Conservation (phyloP, 257 asterid genomes). For the Verbena officinalis region DNA sequence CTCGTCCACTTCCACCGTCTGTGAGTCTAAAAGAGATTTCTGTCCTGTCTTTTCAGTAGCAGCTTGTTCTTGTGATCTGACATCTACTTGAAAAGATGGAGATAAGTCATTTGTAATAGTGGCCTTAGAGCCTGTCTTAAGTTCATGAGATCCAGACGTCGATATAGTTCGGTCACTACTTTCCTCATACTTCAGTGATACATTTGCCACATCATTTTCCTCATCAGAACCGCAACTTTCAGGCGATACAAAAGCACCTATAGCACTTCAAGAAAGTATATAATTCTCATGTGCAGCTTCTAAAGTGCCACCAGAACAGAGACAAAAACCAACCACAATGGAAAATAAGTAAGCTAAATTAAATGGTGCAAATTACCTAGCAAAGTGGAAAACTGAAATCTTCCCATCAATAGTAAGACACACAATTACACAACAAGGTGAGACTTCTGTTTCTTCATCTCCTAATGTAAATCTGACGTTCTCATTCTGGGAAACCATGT, state of each 20-base stretch:
- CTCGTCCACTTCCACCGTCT: conserved; percentile 36
- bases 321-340: background rate
- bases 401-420: conserved; percentile 89
- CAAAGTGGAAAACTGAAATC: conserved; percentile 78
- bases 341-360: conserved; percentile 22
- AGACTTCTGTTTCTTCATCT: conserved; percentile 68
- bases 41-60: conserved; percentile 35
- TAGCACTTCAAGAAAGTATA: conserved; percentile 54
- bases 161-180: conserved; percentile 31
- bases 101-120: conserved; percentile 30
- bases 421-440: conserved; percentile 79
- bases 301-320: conserved; percentile 18
- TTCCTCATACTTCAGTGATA: conserved; percentile 35
- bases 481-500: conserved; percentile 72
- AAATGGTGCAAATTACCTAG: conserved; percentile 55
- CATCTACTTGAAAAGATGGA: conserved; percentile 32
- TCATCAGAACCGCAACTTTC: conserved; percentile 49
- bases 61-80: conserved; percentile 37
- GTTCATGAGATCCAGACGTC: conserved; percentile 31
- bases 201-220: conserved; percentile 41
- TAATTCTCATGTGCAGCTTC: conserved; percentile 24
- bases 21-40: conserved; percentile 32
- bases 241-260: conserved; percentile 43
- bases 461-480: conserved; percentile 58
- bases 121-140: conserved; percentile 32